Evolutionary conservation across 2,329 filamentous ascomycete genomes (phyloP).

Genomic region (Bipolaris cookei): DNA sequence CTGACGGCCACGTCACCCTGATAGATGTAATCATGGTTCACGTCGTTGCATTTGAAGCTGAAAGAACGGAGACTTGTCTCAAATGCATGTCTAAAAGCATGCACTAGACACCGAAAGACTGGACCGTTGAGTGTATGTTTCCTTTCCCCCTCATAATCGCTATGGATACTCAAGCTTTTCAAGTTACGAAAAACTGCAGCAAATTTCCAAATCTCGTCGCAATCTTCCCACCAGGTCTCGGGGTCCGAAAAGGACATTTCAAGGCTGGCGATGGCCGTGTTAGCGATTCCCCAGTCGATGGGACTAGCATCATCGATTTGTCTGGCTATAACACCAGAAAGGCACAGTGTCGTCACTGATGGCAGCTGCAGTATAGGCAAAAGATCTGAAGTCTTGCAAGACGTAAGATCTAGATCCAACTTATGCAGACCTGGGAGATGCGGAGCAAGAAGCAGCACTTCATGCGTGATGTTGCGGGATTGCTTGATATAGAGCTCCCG

Average conservation of each 20-base stretch:
- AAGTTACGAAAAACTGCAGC: conserved; percentile 7
- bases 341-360: conserved; percentile 4
- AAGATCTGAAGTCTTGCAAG: conserved; percentile 1
- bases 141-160: not conserved
- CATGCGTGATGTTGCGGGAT: not conserved
- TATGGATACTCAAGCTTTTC: conserved; percentile 4
- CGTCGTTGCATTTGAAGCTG: conserved; percentile 8
- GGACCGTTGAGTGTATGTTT: not conserved
- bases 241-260: conserved; percentile 11
- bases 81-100: conserved; percentile 11
- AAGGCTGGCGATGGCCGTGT: conserved; percentile 6
- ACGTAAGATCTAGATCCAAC: conserved; percentile 4
- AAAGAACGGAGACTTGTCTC: conserved; percentile 14
- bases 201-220: conserved; percentile 7
- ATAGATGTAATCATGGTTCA: not conserved
- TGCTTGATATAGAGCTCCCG: not conserved
- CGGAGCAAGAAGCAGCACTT: not conserved
- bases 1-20: not conserved
- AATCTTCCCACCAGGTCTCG: not conserved
- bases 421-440: conserved; percentile 7
- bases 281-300: conserved; percentile 9
- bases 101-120: conserved; percentile 11
- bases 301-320: not conserved
- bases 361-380: conserved; percentile 3
- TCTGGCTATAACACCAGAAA: conserved; percentile 1